These are phyloP conservation scores for Penicillium sp. DNA, from an alignment of 2,329 filamentous ascomycete genomes.

Conservation along the genomic window DNA sequence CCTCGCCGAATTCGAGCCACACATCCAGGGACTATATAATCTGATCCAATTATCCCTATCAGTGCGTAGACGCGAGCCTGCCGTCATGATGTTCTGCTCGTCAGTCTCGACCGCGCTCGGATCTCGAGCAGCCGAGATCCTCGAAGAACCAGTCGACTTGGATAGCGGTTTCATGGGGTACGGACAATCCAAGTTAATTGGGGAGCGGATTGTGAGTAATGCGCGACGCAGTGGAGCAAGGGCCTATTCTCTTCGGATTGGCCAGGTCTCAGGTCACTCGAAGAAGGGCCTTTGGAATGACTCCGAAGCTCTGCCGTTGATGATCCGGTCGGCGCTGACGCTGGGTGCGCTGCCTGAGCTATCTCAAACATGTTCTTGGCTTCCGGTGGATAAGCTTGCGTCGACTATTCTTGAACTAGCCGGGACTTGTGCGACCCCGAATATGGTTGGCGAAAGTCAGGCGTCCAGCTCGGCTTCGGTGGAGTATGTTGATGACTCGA, in stretches of 20 bases:
- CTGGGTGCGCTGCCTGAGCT: conserved; percentile 27
- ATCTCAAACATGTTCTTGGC: conserved; percentile 30
- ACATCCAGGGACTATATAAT: conserved; percentile 46
- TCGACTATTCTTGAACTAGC: conserved; percentile 28
- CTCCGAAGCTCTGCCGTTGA: conserved; percentile 32
- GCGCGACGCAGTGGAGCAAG: conserved; percentile 26
- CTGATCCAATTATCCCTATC: conserved; percentile 48
- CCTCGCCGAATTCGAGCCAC: conserved; percentile 48
- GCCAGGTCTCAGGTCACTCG: conserved; percentile 36
- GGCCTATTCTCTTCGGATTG: conserved; percentile 34
- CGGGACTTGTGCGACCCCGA: conserved; percentile 10
- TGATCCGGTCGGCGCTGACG: conserved; percentile 33
- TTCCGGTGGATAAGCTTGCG: conserved; percentile 33
- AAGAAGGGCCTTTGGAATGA: conserved; percentile 37
- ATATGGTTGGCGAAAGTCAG: background rate
- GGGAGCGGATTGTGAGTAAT: conserved; percentile 31
- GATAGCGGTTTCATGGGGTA: conserved; percentile 31
- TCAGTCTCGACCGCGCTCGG: conserved; percentile 46
- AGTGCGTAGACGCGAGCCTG: conserved; percentile 30
- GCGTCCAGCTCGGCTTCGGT: background rate
- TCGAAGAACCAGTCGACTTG: conserved; percentile 18
- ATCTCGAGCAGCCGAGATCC: conserved; percentile 6
- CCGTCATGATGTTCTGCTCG: conserved; percentile 51
- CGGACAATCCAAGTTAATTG: conserved; percentile 34
- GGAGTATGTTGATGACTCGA: conserved; percentile 19